Evolutionary conservation across 768 basidiomycete genomes (phyloP).

Genomic region (Leccinum subtestaceum): DNA sequence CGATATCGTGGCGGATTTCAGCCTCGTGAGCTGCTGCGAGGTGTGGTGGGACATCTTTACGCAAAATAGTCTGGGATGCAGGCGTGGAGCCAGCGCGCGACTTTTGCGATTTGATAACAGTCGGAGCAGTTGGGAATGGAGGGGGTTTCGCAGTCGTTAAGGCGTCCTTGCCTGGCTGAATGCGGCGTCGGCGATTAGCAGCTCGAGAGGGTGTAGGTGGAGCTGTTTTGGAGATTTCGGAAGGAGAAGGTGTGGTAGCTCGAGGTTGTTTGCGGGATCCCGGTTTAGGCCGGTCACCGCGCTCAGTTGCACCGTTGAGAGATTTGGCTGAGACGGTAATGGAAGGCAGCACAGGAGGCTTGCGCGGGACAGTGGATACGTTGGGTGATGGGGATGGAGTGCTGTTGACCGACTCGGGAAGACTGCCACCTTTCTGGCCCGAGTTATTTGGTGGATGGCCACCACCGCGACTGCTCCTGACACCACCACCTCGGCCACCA

Average conservation of each 20-base stretch:
- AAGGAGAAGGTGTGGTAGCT: constrained; percentile 21
- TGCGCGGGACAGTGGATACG: constrained; percentile 14
- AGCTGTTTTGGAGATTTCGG: constrained; percentile 18
- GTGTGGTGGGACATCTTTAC: constrained; percentile 63
- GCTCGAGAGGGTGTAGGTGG: constrained; percentile 40
- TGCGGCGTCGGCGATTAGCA: constrained; percentile 49
- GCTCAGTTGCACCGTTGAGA: constrained; percentile 20
- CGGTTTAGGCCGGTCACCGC: constrained; percentile 21
- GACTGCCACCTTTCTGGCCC: constrained; percentile 22
- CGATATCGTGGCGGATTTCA: constrained; percentile 62
- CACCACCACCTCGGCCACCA: constrained; percentile 33
- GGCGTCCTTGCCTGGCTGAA: constrained; percentile 36
- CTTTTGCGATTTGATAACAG: constrained; percentile 36
- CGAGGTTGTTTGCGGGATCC: constrained; percentile 23
- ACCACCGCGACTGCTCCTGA: constrained; percentile 25
- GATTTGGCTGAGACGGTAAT: constrained; percentile 22
- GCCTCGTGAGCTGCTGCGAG: constrained; percentile 36
- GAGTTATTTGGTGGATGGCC: constrained; percentile 28
- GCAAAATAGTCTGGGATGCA: constrained; percentile 28
- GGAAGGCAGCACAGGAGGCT: constrained; percentile 12
- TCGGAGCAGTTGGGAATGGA: constrained; percentile 18
- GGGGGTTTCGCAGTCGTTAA: constrained; percentile 16
- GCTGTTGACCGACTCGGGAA: constrained; percentile 19
- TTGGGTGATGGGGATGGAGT: constrained; percentile 20
- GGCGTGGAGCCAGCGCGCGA: constrained; percentile 24